A percentile compares a stretch with the other conserved stretches of the same genome.
Evolutionary conservation across 2,329 filamentous ascomycete species (phyloP).

Genomic region (Aspergillus jensenii): DNA sequence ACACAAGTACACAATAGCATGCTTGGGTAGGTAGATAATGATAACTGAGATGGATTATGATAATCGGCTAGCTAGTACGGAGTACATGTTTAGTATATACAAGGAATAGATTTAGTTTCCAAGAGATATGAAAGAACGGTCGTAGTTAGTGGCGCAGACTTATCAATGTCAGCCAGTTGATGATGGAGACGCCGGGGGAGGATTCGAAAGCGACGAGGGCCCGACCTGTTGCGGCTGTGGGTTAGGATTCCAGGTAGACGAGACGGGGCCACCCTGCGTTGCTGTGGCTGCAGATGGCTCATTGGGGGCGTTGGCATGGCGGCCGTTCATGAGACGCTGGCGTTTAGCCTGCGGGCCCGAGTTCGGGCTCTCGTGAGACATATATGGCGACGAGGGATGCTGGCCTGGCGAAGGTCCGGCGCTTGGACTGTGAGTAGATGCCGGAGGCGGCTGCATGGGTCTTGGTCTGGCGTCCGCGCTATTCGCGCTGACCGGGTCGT

Average conservation of each 20-base stretch:
- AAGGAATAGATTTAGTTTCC: neutral
- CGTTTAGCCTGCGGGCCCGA: constrained; percentile 32
- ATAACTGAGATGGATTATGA: neutral
- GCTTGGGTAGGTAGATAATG: too few relatives aligned
- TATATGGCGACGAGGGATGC: constrained; percentile 27
- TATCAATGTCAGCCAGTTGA: constrained; percentile 3
- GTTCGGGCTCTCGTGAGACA: constrained; percentile 25
- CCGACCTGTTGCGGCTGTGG: constrained; percentile 6
- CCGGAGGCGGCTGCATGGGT: constrained; percentile 15
- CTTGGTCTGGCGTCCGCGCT: constrained; percentile 7
- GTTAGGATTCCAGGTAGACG: neutral
- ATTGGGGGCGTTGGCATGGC: constrained; percentile 7
- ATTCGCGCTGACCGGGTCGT: constrained; percentile 14
- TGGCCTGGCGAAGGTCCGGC: constrained; percentile 28
- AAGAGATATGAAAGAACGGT: neutral
- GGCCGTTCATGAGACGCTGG: constrained; percentile 37
- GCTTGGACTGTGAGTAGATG: constrained; percentile 26
- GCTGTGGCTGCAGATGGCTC: constrained; percentile 3
- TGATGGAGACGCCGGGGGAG: constrained; percentile 26
- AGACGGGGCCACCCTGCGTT: constrained; percentile 6
- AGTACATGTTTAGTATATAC: neutral
- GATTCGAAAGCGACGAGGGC: constrained; percentile 25
- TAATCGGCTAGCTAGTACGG: neutral
- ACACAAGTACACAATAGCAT: too few relatives aligned
- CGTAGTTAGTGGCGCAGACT: neutral